These are phyloP conservation scores for Teunomyces pallodes DNA, from an alignment of 805 yeast genomes.

Conservation along the genomic window DNA sequence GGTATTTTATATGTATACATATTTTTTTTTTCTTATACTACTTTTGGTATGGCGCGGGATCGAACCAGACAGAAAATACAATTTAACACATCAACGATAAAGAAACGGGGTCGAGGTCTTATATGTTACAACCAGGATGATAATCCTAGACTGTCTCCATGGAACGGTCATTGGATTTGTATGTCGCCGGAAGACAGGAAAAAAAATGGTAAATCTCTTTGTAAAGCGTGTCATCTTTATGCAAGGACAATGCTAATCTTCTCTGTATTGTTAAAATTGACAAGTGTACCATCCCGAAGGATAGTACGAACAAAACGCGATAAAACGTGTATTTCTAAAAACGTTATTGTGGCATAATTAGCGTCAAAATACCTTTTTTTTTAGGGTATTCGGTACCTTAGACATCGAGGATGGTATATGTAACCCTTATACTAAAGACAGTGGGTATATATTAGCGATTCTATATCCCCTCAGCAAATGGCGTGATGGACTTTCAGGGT, in stretches of 20 bases:
- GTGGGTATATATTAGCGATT: no score
- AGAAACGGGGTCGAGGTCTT: background rate
- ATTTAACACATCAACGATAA: background rate
- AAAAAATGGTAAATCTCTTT: constrained; percentile 97
- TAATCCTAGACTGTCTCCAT: background rate
- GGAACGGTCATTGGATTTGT: no score
- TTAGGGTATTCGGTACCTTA: no score
- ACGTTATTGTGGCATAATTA: background rate
- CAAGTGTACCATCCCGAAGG: constrained; percentile 61
- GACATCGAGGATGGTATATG: no score
- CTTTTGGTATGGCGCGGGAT: background rate
- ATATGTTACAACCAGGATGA: no score
- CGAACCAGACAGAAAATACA: background rate
- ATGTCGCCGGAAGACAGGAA: constrained; percentile 27
- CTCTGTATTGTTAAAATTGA: constrained; percentile 99
- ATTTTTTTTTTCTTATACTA: background rate
- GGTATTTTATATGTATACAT: no score
- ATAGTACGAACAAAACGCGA: constrained; percentile 31
- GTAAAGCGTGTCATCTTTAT: constrained; percentile 99
- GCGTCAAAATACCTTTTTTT: background rate
- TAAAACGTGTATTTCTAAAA: background rate
- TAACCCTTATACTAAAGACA: no score
- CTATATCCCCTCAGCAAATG: no score
- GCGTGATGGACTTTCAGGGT: no score
- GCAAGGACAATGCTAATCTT: constrained; percentile 99